Evolutionary conservation across 164 flowering plant genomes (phyloP).

Genomic region (Vitis rotundifolia): DNA sequence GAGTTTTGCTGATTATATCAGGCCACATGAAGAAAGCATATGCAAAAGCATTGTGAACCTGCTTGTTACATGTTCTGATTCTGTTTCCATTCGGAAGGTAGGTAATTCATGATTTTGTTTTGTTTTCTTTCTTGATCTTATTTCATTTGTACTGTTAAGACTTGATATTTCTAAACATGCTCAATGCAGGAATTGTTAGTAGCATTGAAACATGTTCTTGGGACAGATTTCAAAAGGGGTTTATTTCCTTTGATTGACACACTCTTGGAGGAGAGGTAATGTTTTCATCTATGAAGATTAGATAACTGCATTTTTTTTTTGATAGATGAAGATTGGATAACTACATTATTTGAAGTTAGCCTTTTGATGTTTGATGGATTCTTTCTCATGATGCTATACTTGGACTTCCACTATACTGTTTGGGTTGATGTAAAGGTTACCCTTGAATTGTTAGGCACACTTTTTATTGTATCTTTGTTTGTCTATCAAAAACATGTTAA

Average conservation of each 20-base stretch:
- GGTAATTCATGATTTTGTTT: not conserved
- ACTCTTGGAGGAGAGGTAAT: conserved; percentile 87
- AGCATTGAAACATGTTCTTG: conserved; percentile 92
- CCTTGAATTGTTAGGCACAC: too few relatives aligned
- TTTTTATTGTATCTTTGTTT: too few relatives aligned
- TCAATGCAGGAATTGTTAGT: conserved; percentile 84
- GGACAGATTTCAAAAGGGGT: conserved; percentile 95
- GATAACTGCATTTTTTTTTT: not conserved
- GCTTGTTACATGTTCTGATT: conserved; percentile 96
- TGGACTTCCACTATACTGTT: not conserved
- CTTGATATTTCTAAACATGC: not conserved
- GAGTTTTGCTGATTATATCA: conserved; percentile 89
- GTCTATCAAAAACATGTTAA: too few relatives aligned
- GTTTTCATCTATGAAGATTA: not conserved
- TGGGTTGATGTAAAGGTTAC: not conserved
- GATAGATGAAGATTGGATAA: not conserved
- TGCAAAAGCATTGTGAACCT: conserved; percentile 97
- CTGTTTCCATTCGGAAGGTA: conserved; percentile 92
- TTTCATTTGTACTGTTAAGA: not conserved
- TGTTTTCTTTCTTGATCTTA: not conserved
- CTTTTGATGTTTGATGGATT: too few relatives aligned
- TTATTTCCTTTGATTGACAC: conserved; percentile 95
- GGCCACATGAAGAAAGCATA: conserved; percentile 97
- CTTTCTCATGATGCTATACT: not conserved
- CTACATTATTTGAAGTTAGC: not conserved